phyloP scores from a whole-genome alignment of 2,329 filamentous ascomycete genomes.

The Thielaviopsis punctulata region DNA sequence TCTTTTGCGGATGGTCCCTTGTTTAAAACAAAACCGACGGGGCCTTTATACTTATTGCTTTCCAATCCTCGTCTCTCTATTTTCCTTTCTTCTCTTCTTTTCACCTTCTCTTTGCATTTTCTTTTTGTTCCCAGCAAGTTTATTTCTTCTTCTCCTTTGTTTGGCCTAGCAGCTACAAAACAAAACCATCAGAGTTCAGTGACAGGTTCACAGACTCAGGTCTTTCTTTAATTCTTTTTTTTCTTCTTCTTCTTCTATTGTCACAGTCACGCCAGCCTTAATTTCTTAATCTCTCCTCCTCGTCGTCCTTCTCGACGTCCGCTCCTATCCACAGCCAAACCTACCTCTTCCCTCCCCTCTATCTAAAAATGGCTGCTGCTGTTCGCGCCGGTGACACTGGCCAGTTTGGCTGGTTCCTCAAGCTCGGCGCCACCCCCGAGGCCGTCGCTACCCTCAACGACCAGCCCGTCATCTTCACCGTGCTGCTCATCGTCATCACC shows the following conservation, averaged over 20 bases:
- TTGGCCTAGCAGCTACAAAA: neutral
- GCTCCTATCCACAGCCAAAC: neutral
- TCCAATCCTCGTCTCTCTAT: conserved; percentile 12
- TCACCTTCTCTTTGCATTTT: neutral
- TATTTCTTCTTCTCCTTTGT: neutral
- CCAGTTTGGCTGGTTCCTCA: conserved; percentile 39
- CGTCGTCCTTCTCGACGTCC: neutral
- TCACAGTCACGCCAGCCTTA: neutral
- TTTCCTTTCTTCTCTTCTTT: conserved; percentile 7
- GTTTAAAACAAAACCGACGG: too few relatives aligned
- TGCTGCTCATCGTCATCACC: conserved; percentile 37
- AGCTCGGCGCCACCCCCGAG: conserved; percentile 38
- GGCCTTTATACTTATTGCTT: conserved; percentile 6
- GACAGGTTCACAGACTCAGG: conserved; percentile 6
- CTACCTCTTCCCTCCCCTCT: neutral
- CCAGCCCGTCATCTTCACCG: conserved; percentile 40
- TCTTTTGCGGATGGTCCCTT: conserved; percentile 3
- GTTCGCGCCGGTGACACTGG: conserved; percentile 17
- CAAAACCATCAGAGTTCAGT: neutral
- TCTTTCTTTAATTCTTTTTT: neutral
- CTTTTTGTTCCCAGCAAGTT: neutral
- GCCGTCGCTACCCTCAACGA: conserved; percentile 44
- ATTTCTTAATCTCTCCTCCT: conserved; percentile 8
- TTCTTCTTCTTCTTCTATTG: neutral
- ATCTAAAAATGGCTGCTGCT: conserved; percentile 10